Conservation (phyloP, 805 yeast genomes). For the Metschnikowia lunata region DNA sequence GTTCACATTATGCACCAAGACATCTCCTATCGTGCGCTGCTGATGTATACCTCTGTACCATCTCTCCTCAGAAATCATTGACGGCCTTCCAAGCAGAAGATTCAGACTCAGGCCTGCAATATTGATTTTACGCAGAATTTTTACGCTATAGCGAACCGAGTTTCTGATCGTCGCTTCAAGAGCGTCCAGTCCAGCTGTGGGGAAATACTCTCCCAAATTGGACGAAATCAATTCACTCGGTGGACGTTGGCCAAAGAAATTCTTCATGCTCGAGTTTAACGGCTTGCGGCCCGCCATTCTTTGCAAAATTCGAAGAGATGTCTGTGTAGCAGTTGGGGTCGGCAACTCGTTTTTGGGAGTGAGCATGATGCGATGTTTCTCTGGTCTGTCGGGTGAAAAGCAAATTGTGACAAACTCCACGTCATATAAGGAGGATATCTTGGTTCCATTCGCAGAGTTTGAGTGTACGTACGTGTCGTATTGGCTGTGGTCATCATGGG, state of each 20-base stretch:
- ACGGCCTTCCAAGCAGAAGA: constrained; percentile 17
- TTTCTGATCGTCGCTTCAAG: constrained; percentile 78
- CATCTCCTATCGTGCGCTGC: constrained; percentile 58
- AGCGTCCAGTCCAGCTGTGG: constrained; percentile 67
- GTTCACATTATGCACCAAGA: constrained; percentile 50
- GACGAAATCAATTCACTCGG: constrained; percentile 89
- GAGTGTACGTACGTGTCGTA: constrained; percentile 62
- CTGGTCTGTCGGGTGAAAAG: constrained; percentile 66
- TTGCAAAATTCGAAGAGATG: constrained; percentile 45
- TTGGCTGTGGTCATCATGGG: constrained; percentile 38
- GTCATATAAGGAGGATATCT: constrained; percentile 53
- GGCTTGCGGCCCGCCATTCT: constrained; percentile 16
- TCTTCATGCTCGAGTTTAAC: constrained; percentile 29
- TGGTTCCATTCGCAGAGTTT: constrained; percentile 13
- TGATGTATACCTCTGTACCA: constrained; percentile 7
- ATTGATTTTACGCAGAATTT: constrained; percentile 45
- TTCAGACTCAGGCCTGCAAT: constrained; percentile 13
- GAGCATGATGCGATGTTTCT: constrained; percentile 65
- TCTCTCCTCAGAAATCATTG: constrained; percentile 15
- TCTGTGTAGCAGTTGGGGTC: constrained; percentile 51
- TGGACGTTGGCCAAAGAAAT: constrained; percentile 83
- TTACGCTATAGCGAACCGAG: constrained; percentile 73
- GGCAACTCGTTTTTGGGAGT: constrained; percentile 66
- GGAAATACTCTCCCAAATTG: constrained; percentile 87
- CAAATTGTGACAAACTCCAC: constrained; percentile 80